Base-by-base conservation (phyloP, 345 rosid genomes). In the Syzygium aqueum region DNA sequence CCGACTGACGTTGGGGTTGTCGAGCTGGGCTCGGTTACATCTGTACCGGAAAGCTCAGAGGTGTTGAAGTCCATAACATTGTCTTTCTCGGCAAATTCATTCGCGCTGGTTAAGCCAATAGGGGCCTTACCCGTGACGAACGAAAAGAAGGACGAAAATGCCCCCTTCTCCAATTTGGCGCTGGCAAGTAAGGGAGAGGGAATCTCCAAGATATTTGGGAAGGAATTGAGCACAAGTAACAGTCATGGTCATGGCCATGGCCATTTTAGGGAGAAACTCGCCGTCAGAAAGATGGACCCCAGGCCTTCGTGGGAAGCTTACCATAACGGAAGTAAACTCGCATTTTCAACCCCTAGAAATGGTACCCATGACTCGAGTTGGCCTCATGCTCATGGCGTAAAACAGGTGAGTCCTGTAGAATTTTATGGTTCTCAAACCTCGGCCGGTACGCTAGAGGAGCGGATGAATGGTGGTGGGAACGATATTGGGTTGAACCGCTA, bases 1-100 rank as follows among this genome's bases (percentile, higher is more conserved):
- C 91, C 98, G n/a, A 95, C 98, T 43, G 98, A 96, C 89, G 88
- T 89, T 54, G 99, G 99, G 86, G 99, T 97, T 88, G 94, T 97
- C 78, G 99, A 97, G 91, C 91, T 97, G 89, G 99, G 99, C 65
- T 97, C 99, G 0, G 98, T 97, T 87, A 93, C 96, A 91, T 92
- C 94, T 80, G 88, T 96, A 27, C 93, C 95, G 25, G 99, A 96
- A 86, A 94, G 93, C 89, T n/a, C 92, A 33, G 95, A 89, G 51
- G 53, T 94, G 90, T 91, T 96, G 89, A 95, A 91, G 85, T 90
- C 91, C 17, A 85, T 95, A 89, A 94, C 92, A 86, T 86, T 88
- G 33, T 87, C 89, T 78, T 97, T 97, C 89, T 93, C 94, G 6
- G 85, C 94, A 23, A 90, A 89, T 84, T 86, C 96, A 50, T 87